phyloP scores from a whole-genome alignment of 2,329 filamentous ascomycete species.

The Anthostomella pinea region DNA sequence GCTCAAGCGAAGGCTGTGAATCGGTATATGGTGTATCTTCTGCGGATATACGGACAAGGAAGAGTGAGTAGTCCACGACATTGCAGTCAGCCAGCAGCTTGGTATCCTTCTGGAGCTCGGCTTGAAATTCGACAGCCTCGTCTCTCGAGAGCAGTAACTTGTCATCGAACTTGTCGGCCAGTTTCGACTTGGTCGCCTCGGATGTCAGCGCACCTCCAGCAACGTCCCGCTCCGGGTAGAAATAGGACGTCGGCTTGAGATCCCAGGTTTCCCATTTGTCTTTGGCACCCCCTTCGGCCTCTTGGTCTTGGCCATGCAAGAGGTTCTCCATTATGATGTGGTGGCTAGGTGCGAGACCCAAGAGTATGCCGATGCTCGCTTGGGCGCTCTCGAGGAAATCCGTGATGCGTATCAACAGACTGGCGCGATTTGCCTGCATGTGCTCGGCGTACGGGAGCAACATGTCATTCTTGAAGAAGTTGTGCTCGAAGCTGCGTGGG shows the following conservation, averaged over 20 bases:
- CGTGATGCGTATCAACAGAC: slow-evolving; percentile 67
- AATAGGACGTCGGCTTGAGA: slow-evolving; percentile 71
- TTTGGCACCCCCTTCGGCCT: slow-evolving; percentile 31
- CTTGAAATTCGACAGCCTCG: slow-evolving; percentile 55
- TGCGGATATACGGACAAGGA: slow-evolving; percentile 54
- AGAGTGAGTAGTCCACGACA: slow-evolving; percentile 73
- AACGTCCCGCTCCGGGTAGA: slow-evolving; percentile 72
- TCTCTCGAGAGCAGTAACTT: slow-evolving; percentile 56
- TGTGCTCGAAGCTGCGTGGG: slow-evolving; percentile 66
- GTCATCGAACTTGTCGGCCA: slow-evolving; percentile 66
- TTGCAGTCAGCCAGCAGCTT: slow-evolving; percentile 59
- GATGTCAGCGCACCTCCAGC: slow-evolving; percentile 61
- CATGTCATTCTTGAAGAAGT: slow-evolving; percentile 66
- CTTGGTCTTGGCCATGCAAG: slow-evolving; percentile 55
- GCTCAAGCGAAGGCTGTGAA: slow-evolving; percentile 46
- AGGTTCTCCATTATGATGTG: slow-evolving; percentile 80
- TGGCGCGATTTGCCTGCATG: slow-evolving; percentile 58
- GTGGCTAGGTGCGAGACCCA: slow-evolving; percentile 63
- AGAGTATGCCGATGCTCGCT: slow-evolving; percentile 54
- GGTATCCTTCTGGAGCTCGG: slow-evolving; percentile 59
- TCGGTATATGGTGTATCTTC: slow-evolving; percentile 19
- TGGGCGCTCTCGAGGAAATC: slow-evolving; percentile 61
- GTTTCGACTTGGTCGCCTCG: slow-evolving; percentile 61
- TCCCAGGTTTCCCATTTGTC: slow-evolving; percentile 68
- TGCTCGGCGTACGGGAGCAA: slow-evolving; percentile 63